Evolutionary conservation across 2,329 filamentous ascomycete species (phyloP).

Genomic region (Ophiocordyceps camponoti-leonardi): DNA sequence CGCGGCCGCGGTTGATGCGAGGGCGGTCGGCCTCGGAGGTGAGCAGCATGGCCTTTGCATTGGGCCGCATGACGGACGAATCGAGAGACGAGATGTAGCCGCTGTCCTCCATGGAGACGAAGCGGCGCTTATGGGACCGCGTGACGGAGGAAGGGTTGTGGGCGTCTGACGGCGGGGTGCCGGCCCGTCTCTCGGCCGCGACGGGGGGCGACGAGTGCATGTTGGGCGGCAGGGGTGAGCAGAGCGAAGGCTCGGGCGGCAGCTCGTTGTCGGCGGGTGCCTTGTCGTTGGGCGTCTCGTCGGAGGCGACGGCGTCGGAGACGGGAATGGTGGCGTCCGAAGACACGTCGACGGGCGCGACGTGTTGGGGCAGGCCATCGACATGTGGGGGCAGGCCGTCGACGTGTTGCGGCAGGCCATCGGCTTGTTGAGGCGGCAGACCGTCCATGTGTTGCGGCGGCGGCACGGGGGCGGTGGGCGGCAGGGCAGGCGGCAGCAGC

Average conservation of each 20-base stretch:
- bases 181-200: constrained; percentile 42
- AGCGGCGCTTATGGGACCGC: constrained; percentile 58
- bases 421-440: neutral
- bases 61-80: constrained; percentile 67
- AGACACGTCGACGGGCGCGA: constrained; percentile 44
- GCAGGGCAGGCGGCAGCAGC: no score
- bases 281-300: constrained; percentile 25
- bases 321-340: constrained; percentile 64
- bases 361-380: no score
- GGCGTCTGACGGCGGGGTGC: constrained; percentile 58
- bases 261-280: constrained; percentile 20
- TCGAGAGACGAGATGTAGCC: constrained; percentile 95
- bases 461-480: neutral
- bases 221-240: constrained; percentile 50
- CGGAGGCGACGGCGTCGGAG: constrained; percentile 45
- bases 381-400: no score
- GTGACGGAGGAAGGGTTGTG: constrained; percentile 46
- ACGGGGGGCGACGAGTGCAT: constrained; percentile 89
- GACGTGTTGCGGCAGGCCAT: constrained; percentile 17
- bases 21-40: constrained; percentile 70
- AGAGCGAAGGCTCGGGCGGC: constrained; percentile 32
- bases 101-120: constrained; percentile 71
- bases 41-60: constrained; percentile 43
- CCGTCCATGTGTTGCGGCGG: neutral
- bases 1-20: constrained; percentile 70